Base-by-base conservation (phyloP, 2,329 filamentous ascomycete species). In the Bisporella sp. region DNA sequence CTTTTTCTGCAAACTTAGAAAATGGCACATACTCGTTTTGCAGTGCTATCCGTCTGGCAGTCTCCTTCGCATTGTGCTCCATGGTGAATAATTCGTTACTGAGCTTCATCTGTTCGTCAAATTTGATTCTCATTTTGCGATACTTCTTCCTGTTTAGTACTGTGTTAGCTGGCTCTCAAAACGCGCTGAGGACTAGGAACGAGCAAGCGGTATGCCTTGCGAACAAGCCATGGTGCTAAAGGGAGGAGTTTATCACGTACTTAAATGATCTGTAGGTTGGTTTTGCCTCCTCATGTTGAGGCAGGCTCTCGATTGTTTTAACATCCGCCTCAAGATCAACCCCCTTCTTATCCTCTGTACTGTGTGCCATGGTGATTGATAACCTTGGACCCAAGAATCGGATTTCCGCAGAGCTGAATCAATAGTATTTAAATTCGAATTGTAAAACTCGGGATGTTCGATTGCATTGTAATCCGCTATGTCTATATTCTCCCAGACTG, bases 61-160 rank as follows among this genome's bases (percentile, higher is more conserved):
- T 86, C 57, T 85, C 82, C 54, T 86, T 82, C 35, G 91, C 87
- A 68, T 85, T 84, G 67, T 88, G 87, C 68, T 93, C 90, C 49
- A 87, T 77, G 61, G 82, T 82, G 69, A 93, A 93, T 53, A 93
- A 76, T 49, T 84, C 79, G 69, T 95, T 93, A 66, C 89, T 87
- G 57, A 89, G 82, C 51, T 84, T 79, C 79, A 91, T 88, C 62
- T 81, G 82, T 46, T 82, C 76, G 60, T 93, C 87, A 64, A 93
- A 95, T 31, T 77, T 74, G 66, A 85, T 77, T 70, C 86, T 84
- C 82, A 93, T 88, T 77, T 95, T 95, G 62, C 87, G 85, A 69
- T 95, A 99, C 75, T 99, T 99, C 73, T 96, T 95, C 78, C 88
- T 89, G 76, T 78, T 85, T 42, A 81, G 85, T 64, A 81, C 21